Percentiles rank a stretch among this genome's conserved stretches.
Evolutionary conservation across 257 asterid species (phyloP).

Genomic region (Ilex asprella): DNA sequence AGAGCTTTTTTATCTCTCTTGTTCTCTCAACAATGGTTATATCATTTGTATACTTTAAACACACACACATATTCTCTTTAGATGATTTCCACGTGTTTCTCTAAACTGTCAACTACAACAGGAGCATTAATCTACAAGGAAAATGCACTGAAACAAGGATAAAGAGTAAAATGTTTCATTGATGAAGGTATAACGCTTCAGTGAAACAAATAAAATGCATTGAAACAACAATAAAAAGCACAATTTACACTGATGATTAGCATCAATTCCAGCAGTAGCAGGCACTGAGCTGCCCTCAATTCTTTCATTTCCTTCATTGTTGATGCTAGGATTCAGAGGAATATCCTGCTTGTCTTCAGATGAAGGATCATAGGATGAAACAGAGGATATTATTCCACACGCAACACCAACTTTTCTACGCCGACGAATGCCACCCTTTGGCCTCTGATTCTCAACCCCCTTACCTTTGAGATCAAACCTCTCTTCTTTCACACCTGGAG

Average conservation of each 20-base stretch:
- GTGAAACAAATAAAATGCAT: neutral
- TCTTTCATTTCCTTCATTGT: slow-evolving; percentile 22
- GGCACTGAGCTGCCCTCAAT: slow-evolving; percentile 15
- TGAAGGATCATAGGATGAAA: slow-evolving; percentile 35
- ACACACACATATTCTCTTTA: no score
- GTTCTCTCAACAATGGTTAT: no score
- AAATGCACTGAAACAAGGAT: neutral
- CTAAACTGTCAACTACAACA: neutral
- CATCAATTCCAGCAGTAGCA: slow-evolving; percentile 27
- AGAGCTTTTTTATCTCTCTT: no score
- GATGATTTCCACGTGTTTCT: no score
- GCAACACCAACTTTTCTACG: slow-evolving; percentile 26
- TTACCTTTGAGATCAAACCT: slow-evolving; percentile 64
- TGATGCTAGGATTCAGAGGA: slow-evolving; percentile 15
- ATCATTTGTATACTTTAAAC: no score
- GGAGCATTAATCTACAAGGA: no score
- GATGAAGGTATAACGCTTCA: neutral
- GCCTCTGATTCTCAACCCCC: slow-evolving; percentile 36
- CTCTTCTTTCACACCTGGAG: slow-evolving; percentile 19
- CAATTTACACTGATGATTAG: slow-evolving; percentile 24
- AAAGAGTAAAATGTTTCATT: no score
- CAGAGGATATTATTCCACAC: slow-evolving; percentile 33
- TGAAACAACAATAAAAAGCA: no score
- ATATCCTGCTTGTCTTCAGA: slow-evolving; percentile 20
- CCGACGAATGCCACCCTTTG: slow-evolving; percentile 39